Conservation (phyloP, 768 basidiomycete species). For the Asterophora lycoperdoides region DNA sequence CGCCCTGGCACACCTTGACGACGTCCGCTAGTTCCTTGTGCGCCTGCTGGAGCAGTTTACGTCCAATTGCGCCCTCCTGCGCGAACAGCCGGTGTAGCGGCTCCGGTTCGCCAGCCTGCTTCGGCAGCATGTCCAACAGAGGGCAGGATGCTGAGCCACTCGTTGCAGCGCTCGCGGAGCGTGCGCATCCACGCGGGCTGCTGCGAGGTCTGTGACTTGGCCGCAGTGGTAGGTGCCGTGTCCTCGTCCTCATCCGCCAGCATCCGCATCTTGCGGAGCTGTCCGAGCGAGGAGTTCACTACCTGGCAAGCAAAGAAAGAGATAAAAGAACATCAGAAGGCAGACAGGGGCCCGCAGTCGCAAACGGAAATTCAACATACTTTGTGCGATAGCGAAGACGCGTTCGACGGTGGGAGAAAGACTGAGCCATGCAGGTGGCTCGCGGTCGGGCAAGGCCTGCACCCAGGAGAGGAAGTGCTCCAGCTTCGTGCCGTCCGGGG, state of each 20-base stretch:
- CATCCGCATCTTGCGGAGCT: constrained; percentile 91
- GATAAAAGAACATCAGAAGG: constrained; percentile 6
- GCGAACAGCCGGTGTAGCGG: constrained; percentile 87
- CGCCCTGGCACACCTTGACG: constrained; percentile 79
- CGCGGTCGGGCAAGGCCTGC: constrained; percentile 81
- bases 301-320: constrained; percentile 42
- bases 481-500: constrained; percentile 90
- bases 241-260: constrained; percentile 83
- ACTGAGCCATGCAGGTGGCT: constrained; percentile 93
- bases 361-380: constrained; percentile 36
- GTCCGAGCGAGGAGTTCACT: constrained; percentile 76
- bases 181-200: constrained; percentile 95
- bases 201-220: constrained; percentile 61
- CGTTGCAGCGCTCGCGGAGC: constrained; percentile 73
- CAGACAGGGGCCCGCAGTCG: not conserved
- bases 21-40: constrained; percentile 79
- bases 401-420: constrained; percentile 90
- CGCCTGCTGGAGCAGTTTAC: constrained; percentile 73
- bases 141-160: constrained; percentile 80
- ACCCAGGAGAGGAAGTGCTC: constrained; percentile 92
- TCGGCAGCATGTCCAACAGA: constrained; percentile 66
- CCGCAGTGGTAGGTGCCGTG: constrained; percentile 43
- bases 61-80: constrained; percentile 80
- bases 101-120: constrained; percentile 68
- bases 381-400: constrained; percentile 88